phyloP scores from a whole-genome alignment of 345 rosid genomes.

The Hevea brasiliensis region DNA sequence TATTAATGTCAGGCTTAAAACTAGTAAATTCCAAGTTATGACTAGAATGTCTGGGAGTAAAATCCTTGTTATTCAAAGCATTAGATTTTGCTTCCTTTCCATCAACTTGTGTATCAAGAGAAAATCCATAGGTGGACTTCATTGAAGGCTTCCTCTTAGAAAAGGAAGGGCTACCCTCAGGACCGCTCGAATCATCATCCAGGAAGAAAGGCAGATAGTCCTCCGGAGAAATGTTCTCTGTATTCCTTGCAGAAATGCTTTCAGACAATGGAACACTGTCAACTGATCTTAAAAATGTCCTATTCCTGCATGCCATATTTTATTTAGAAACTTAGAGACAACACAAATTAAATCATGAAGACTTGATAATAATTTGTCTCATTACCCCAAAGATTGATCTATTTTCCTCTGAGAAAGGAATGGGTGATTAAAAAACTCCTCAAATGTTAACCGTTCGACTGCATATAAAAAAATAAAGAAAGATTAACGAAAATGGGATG shows the following conservation, averaged over 20 bases:
- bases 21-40: constrained; percentile 38
- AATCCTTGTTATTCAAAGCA: constrained; percentile 39
- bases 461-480: constrained; percentile 29
- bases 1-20: constrained; percentile 40
- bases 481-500: not conserved
- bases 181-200: constrained; percentile 80
- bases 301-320: constrained; percentile 43
- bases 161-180: constrained; percentile 73
- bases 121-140: constrained; percentile 53
- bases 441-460: constrained; percentile 95
- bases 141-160: constrained; percentile 44
- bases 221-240: constrained; percentile 67
- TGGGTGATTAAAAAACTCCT: constrained; percentile 92
- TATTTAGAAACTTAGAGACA: constrained; percentile 25
- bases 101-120: constrained; percentile 43
- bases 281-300: constrained; percentile 38
- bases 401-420: constrained; percentile 55
- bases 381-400: constrained; percentile 61
- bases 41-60: constrained; percentile 42
- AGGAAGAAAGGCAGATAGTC: constrained; percentile 82
- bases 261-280: constrained; percentile 54
- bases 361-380: constrained; percentile 8
- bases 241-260: constrained; percentile 46
- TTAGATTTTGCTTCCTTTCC: constrained; percentile 45
- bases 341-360: constrained; percentile 10